These are phyloP conservation scores for Amphicarpaea edgeworthii DNA, from an alignment of 306 rosid genomes.

Conservation along the genomic window DNA sequence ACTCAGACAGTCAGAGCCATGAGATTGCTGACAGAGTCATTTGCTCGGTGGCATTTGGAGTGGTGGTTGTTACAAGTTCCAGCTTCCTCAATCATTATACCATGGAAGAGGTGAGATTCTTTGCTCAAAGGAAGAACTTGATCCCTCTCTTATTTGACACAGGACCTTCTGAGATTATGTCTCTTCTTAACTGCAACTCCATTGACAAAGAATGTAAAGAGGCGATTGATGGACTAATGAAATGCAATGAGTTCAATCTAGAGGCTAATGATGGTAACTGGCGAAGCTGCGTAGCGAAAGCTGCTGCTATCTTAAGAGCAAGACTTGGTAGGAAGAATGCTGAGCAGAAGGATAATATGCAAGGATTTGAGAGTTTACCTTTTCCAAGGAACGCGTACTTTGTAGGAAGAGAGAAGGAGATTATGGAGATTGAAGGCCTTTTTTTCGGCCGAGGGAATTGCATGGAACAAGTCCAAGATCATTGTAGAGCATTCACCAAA, in stretches of 20 bases:
- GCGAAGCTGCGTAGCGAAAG: constrained; percentile 66
- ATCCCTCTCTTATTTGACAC: constrained; percentile 78
- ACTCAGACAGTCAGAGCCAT: constrained; percentile 77
- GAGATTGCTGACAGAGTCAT: constrained; percentile 86
- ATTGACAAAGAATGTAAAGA: constrained; percentile 70
- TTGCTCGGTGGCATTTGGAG: constrained; percentile 76
- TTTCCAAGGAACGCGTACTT: constrained; percentile 69
- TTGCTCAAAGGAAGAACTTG: constrained; percentile 88
- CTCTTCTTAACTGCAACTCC: constrained; percentile 60
- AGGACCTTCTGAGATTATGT: constrained; percentile 59
- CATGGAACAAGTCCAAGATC: constrained; percentile 56
- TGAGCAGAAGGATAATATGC: constrained; percentile 45
- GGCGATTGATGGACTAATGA: constrained; percentile 72
- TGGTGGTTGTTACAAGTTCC: constrained; percentile 72
- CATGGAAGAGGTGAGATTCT: constrained; percentile 83
- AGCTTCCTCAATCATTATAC: constrained; percentile 66
- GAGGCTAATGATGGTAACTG: constrained; percentile 78
- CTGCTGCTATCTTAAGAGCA: constrained; percentile 63
- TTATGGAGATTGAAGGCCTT: constrained; percentile 72
- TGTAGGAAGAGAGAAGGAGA: constrained; percentile 84
- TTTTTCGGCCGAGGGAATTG: constrained; percentile 66
- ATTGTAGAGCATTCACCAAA: constrained; percentile 43
- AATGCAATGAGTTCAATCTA: constrained; percentile 67
- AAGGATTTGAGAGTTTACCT: constrained; percentile 63
- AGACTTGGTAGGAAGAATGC: constrained; percentile 79